These are phyloP conservation scores for Botryosphaeria agaves DNA, from an alignment of 2,329 filamentous ascomycete species.

Conservation along the genomic window DNA sequence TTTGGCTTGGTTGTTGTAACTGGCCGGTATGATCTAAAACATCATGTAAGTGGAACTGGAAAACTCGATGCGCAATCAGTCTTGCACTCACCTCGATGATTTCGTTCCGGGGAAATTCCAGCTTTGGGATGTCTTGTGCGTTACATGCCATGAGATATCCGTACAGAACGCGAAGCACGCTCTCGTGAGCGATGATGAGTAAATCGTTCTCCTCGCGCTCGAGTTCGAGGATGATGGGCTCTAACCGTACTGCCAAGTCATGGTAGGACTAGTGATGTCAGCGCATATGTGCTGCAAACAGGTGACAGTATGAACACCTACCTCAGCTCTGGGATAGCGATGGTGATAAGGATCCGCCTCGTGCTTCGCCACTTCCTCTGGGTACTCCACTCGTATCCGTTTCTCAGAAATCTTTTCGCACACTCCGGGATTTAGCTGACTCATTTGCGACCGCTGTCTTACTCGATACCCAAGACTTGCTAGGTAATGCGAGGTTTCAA, in stretches of 20 bases:
- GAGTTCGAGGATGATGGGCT: constrained; percentile 93
- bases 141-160: constrained; percentile 98
- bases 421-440: constrained; percentile 89
- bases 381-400: constrained; percentile 64
- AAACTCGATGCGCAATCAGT: background rate
- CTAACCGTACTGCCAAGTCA: constrained; percentile 90
- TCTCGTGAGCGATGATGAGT: constrained; percentile 96
- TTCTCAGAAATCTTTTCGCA: constrained; percentile 85
- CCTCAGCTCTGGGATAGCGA: constrained; percentile 85
- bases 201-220: constrained; percentile 94
- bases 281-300: constrained; percentile 4
- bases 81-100: constrained; percentile 60
- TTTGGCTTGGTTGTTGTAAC: constrained; percentile 91
- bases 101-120: constrained; percentile 88
- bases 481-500: constrained; percentile 78
- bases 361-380: constrained; percentile 84
- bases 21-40: constrained; percentile 77
- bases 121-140: constrained; percentile 78
- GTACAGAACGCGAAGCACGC: constrained; percentile 90
- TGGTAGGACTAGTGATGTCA: constrained; percentile 62
- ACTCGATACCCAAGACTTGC: constrained; percentile 67
- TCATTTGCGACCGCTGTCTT: constrained; percentile 87
- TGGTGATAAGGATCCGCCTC: constrained; percentile 93
- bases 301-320: constrained; percentile 19
- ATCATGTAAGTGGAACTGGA: too few relatives aligned